These are phyloP conservation scores for Alopecurus myosuroides DNA, from an alignment of 176 grass and related monocot species.

Conservation along the genomic window DNA sequence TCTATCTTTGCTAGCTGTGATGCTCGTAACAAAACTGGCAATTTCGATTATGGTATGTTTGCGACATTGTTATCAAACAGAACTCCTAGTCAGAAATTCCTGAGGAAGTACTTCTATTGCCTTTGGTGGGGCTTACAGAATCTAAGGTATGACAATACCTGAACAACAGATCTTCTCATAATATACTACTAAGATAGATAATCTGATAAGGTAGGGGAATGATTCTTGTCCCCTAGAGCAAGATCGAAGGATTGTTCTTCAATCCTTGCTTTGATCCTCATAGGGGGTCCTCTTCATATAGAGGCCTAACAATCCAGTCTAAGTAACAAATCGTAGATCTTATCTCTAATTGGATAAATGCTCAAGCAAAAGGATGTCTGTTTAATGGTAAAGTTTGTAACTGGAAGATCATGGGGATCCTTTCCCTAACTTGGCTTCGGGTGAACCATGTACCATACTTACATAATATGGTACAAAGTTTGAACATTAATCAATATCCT, in stretches of 20 bases:
- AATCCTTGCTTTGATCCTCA: too few relatives aligned
- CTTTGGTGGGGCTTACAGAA: slow-evolving; percentile 99
- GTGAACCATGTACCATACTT: neutral
- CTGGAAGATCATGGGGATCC: neutral
- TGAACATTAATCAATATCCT: neutral
- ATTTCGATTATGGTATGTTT: slow-evolving; percentile 80
- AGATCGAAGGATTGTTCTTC: too few relatives aligned
- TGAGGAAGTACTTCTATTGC: slow-evolving; percentile 90
- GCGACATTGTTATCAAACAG: slow-evolving; percentile 29
- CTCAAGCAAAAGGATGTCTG: neutral
- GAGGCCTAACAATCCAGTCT: neutral
- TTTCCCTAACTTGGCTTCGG: neutral
- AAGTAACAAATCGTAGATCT: neutral
- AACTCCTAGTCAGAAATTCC: slow-evolving; percentile 48
- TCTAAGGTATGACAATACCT: slow-evolving; percentile 70
- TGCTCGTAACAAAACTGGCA: neutral
- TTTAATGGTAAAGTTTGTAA: neutral
- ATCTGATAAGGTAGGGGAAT: neutral
- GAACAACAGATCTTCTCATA: neutral
- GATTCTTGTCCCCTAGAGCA: neutral
- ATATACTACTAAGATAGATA: too few relatives aligned
- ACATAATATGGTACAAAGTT: neutral
- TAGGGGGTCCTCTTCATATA: too few relatives aligned
- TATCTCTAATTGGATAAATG: neutral
- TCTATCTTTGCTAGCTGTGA: slow-evolving; percentile 48